phyloP scores from a whole-genome alignment of 139 green algal genomes.

The Chlorella ohadii region DNA sequence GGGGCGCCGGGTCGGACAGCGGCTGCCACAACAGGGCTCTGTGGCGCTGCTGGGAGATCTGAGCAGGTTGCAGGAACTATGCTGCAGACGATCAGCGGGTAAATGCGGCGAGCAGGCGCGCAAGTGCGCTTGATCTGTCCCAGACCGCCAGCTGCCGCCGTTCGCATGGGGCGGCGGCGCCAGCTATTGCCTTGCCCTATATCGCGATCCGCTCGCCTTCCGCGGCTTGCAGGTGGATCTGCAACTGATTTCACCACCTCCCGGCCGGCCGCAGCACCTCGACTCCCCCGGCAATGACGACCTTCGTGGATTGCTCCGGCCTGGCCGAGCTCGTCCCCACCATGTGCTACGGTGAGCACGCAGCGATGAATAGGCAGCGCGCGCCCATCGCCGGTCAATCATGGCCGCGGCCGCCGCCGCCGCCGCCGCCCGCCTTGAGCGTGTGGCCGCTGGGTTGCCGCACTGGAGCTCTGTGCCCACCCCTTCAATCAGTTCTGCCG shows the following conservation, averaged over 20 bases:
- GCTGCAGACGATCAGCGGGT: neutral
- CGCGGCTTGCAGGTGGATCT: neutral
- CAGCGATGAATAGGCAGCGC: neutral
- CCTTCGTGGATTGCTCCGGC: neutral
- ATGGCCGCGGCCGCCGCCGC: neutral
- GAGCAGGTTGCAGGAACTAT: neutral
- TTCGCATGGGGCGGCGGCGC: too few species aligned
- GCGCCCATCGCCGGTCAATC: neutral
- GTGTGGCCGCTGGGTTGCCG: neutral
- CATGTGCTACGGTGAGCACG: neutral
- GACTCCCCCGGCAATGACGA: neutral
- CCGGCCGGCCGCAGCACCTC: neutral
- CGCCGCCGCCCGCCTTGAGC: neutral
- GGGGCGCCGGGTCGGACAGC: neutral
- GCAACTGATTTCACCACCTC: neutral
- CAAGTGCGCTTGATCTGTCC: neutral
- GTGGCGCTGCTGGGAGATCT: too few species aligned
- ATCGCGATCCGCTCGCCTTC: too few species aligned
- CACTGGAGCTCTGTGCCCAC: too few species aligned
- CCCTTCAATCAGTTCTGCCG: neutral
- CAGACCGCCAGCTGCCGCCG: neutral
- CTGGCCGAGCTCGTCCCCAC: neutral
- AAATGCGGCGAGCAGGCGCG: neutral
- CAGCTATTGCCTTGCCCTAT: too few species aligned
- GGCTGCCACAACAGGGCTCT: too few species aligned